A percentile compares a stretch with the other conserved stretches of the same genome.
These are phyloP conservation scores for Penicillium olsonii DNA, from an alignment of 2,329 filamentous ascomycete genomes.

Conservation along the genomic window DNA sequence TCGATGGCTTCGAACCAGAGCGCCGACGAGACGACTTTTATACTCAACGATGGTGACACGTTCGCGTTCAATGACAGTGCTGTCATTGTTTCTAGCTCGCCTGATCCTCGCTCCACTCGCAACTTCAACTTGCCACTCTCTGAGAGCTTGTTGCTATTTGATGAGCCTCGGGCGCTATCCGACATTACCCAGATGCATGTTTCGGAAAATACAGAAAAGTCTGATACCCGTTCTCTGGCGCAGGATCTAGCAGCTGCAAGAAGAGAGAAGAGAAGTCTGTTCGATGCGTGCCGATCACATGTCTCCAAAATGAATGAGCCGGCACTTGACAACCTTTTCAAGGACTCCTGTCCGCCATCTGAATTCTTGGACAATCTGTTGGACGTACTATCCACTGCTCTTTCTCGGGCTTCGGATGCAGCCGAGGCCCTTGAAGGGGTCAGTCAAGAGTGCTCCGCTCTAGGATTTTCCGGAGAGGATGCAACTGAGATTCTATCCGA, in stretches of 20 bases:
- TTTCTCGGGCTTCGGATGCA: slow-evolving; percentile 42
- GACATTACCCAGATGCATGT: not conserved
- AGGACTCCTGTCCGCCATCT: slow-evolving; percentile 38
- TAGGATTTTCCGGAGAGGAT: slow-evolving; percentile 42
- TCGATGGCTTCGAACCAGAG: slow-evolving; percentile 15
- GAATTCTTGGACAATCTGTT: slow-evolving; percentile 42
- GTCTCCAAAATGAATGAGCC: slow-evolving; percentile 27
- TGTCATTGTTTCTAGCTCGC: slow-evolving; percentile 35
- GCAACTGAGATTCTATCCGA: slow-evolving; percentile 36
- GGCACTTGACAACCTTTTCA: slow-evolving; percentile 20
- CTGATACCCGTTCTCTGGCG: slow-evolving; percentile 33
- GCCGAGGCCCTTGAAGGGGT: slow-evolving; percentile 38
- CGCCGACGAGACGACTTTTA: slow-evolving; percentile 2
- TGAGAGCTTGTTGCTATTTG: slow-evolving; percentile 22
- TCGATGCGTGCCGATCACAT: slow-evolving; percentile 40
- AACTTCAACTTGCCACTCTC: slow-evolving; percentile 10
- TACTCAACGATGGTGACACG: slow-evolving; percentile 19
- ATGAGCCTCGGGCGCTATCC: not conserved
- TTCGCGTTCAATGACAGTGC: slow-evolving; percentile 34
- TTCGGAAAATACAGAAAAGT: slow-evolving; percentile 15
- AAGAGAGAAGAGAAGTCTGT: slow-evolving; percentile 42
- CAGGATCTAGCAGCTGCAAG: slow-evolving; percentile 42
- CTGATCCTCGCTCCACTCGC: slow-evolving; percentile 27
- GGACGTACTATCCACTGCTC: slow-evolving; percentile 36
- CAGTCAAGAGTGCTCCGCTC: slow-evolving; percentile 35